Conservation (phyloP, 2,329 filamentous ascomycete genomes). For the Penicillium polonicum region DNA sequence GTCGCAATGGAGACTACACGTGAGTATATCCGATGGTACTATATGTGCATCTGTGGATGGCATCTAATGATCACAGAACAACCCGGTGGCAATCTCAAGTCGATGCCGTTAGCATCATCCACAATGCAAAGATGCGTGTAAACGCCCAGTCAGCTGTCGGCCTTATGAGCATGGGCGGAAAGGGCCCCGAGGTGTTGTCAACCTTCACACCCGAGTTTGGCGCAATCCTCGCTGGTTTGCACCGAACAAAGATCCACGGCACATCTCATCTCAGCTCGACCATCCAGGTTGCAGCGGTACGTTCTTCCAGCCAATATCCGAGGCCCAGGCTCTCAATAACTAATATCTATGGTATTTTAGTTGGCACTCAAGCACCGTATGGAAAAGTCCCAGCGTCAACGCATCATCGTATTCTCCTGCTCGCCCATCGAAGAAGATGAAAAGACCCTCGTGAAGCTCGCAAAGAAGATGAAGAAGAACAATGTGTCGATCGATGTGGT, state of each 20-base stretch:
- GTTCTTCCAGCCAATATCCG: constrained; percentile 34
- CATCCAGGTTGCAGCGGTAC: constrained; percentile 90
- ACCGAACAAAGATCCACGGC: constrained; percentile 91
- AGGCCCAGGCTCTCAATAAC: constrained; percentile 10
- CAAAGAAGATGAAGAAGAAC: constrained; percentile 99
- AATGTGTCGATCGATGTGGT: constrained; percentile 93
- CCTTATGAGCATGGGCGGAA: constrained; percentile 97
- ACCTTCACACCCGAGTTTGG: constrained; percentile 95
- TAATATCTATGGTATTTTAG: constrained; percentile 48
- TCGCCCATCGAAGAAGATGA: constrained; percentile 87
- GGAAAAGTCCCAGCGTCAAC: constrained; percentile 94
- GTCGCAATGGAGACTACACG: constrained; percentile 90
- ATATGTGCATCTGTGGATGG: background rate
- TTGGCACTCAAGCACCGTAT: constrained; percentile 95
- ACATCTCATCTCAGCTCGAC: constrained; percentile 84
- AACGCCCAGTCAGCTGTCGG: constrained; percentile 97
- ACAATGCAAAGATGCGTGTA: constrained; percentile 89
- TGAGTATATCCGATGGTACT: constrained; percentile 35
- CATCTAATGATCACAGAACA: constrained; percentile 58
- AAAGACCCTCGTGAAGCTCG: constrained; percentile 81
- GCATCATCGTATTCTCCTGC: constrained; percentile 96
- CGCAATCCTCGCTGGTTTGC: constrained; percentile 88
- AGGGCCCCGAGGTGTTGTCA: constrained; percentile 93
- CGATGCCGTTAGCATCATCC: constrained; percentile 91
- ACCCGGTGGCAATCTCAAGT: constrained; percentile 95